Base-by-base conservation (phyloP, 257 asterid species). In the Capsicum chinense region DNA sequence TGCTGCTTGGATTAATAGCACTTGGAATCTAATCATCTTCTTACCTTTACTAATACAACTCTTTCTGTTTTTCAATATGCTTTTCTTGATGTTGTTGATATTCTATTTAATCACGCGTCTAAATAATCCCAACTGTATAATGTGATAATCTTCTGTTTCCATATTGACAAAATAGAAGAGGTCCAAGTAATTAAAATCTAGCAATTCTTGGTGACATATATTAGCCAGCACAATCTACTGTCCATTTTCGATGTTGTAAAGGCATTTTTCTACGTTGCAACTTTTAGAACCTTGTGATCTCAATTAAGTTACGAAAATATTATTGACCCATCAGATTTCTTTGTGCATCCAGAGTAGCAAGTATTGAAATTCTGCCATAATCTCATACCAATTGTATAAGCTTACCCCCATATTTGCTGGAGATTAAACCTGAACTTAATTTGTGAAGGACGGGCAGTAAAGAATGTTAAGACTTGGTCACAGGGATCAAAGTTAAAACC, bases 101-200 rank as follows among this genome's bases (percentile, higher is more conserved):
- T 66, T 66, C 47, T n/a, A 33, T 66, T 66, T 63, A 19, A 19
- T 62, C 63, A 12, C 1, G 63, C 21, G 9, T 16, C 63, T 13
- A 60, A n/a, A n/a, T n/a, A 6, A 15, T 11, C 8, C 71, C 47
- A 3, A 26, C 47, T 66, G 73, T 33, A 66, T 66, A 66, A 12
- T 66, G 73, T 33, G 73, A 35, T 33, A 66, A 33, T 66, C 73
- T 66, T 33, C 19, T 66, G 11, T 33, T 66, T 64, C 73, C 71
- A 26, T 44, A 64, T 26, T 26, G 44, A 12, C 26, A 26, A 64
- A 26, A 64, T 42, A 64, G 44, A 26, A 64, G 71, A 9, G 11
- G 44, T 5, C 71, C 71, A 26, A 64, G 71, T 26, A 26, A 64
- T 16, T 64, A 6, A 5, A 15, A 8, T 58, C 63, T 58, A 16